Conservation (phyloP, 148 eudicot species). For the Persicaria maculosa region DNA sequence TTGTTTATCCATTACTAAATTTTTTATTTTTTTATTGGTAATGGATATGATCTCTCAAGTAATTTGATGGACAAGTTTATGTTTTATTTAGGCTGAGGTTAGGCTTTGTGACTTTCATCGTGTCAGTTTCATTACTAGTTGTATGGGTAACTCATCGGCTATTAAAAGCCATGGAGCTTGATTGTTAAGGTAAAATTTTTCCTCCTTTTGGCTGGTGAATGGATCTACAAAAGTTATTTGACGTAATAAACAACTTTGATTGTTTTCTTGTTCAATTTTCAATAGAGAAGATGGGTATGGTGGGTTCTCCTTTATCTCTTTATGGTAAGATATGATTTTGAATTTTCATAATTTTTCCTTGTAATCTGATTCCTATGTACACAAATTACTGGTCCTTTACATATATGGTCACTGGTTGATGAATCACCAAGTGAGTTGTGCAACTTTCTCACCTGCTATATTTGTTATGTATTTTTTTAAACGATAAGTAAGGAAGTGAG, state of each 20-base stretch:
- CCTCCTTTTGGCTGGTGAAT: not conserved
- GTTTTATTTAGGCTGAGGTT: slow-evolving; percentile 71
- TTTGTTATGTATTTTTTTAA: not conserved
- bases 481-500: no score
- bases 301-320: slow-evolving; percentile 90
- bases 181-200: slow-evolving; percentile 53
- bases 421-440: slow-evolving; percentile 51
- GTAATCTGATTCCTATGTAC: not conserved
- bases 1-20: no score
- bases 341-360: not conserved
- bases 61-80: slow-evolving; percentile 48
- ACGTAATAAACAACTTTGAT: slow-evolving; percentile 33
- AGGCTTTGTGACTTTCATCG: slow-evolving; percentile 61
- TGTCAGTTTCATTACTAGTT: slow-evolving; percentile 63
- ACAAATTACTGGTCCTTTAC: slow-evolving; percentile 87
- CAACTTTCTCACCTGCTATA: not conserved
- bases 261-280: slow-evolving; percentile 62
- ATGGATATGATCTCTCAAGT: not conserved
- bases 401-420: slow-evolving; percentile 86
- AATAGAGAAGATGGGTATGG: slow-evolving; percentile 97
- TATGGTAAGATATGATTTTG: slow-evolving; percentile 51
- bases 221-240: not conserved
- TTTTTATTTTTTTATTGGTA: not conserved
- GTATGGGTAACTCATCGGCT: slow-evolving; percentile 59
- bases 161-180: slow-evolving; percentile 31